These are phyloP conservation scores for Pseudogymnoascus sp. DNA, from an alignment of 2,329 filamentous ascomycete genomes.

Conservation along the genomic window DNA sequence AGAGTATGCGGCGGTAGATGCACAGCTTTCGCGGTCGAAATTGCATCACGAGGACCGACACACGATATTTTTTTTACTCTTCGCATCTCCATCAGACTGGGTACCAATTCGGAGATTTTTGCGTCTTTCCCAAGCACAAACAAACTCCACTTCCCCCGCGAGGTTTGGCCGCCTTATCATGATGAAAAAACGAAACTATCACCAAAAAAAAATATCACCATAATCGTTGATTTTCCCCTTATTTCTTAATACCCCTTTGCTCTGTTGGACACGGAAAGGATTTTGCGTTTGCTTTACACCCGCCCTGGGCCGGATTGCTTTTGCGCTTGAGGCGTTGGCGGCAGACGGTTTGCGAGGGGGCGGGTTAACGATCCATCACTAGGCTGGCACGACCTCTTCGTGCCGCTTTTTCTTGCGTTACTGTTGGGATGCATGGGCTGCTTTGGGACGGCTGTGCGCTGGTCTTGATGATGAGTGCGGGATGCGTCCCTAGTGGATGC, in stretches of 20 bases:
- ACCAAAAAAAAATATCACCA: conserved; percentile 16
- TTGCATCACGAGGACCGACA: conserved; percentile 25
- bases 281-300: conserved; percentile 26
- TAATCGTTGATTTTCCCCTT: conserved; percentile 31
- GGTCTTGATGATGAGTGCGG: conserved; percentile 28
- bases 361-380: conserved; percentile 20
- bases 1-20: conserved; percentile 22
- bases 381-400: conserved; percentile 28
- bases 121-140: conserved; percentile 24
- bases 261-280: conserved; percentile 27
- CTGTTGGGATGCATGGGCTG: conserved; percentile 31
- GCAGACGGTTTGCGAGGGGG: conserved; percentile 12
- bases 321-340: conserved; percentile 15
- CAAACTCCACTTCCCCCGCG: conserved; percentile 34
- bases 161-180: conserved; percentile 42
- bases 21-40: conserved; percentile 25
- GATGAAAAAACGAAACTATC: conserved; percentile 23
- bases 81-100: conserved; percentile 32
- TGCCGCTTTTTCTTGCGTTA: conserved; percentile 25
- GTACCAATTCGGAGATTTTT: conserved; percentile 25
- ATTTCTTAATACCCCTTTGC: conserved; percentile 31
- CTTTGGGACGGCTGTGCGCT: conserved; percentile 26
- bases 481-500: conserved; percentile 25
- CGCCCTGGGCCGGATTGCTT: conserved; percentile 10
- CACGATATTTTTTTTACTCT: background rate